Base-by-base conservation (phyloP, 2,329 filamentous ascomycete species). In the Claviceps lovelessii region DNA sequence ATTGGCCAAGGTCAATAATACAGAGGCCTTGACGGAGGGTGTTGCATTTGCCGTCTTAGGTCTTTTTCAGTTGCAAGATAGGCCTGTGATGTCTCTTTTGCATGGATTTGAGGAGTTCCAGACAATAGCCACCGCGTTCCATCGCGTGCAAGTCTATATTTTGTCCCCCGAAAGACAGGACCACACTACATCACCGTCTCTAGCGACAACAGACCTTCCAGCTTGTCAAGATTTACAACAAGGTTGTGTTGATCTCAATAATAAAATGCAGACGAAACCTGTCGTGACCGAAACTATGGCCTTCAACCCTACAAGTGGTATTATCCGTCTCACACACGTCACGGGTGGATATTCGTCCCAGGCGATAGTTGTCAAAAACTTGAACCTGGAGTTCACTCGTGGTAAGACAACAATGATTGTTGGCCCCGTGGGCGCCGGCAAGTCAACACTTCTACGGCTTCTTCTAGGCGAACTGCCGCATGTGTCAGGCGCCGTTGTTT, bases 401-500 rank as follows among this genome's bases (percentile, higher is more conserved):
- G 56, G 54, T n/a, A 57, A 59, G 52, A 63, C 41, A 0, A 60
- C 61, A 19, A 61, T 63, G 55, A 54, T 64, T 31, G 47, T 58
- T 37, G 62, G 62, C 2, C 61, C 61, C 0, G 59, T 64, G 13
- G 62, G 61, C 6, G 60, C 53, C 1, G 61, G 62, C 4, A 64
- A 64, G 52, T 59, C 61, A 8, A 63, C 61, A 0, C 42, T 64
- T 11, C 51, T 61, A n/a, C 57, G 58, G 41, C 53, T 60, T n/a
- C 46, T 64, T 3, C 55, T 64, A 0, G 60, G 60, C 15, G 62
- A 64, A 54, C 51, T 62, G 31, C 59, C 59, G 8, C 35, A 58
- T 10, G 57, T 53, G 4, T 44, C 50, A 1, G 60, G 62, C 11
- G 46, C 53, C 7, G 31, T 61, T 2, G 10, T 53, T 0, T 56